Evolutionary conservation across 1,139 yeast genomes (phyloP).

Genomic region (Hansenula anomala): DNA sequence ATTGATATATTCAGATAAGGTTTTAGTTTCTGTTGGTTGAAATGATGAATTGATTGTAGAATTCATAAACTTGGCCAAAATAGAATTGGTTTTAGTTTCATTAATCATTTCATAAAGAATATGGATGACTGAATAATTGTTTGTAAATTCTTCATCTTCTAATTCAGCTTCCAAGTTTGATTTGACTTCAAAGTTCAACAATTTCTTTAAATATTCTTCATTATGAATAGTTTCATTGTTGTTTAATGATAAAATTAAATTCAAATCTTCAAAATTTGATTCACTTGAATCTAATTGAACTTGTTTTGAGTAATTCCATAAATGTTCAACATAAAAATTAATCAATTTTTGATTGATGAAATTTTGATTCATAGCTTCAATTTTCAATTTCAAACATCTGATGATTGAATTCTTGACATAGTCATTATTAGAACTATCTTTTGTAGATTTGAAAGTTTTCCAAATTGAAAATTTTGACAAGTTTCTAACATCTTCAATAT

Average conservation of each 20-base stretch:
- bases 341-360: conserved; percentile 13
- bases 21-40: conserved; percentile 11
- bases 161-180: conserved; percentile 12
- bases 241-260: conserved; percentile 20
- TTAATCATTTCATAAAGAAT: conserved; percentile 14
- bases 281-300: conserved; percentile 13
- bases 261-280: conserved; percentile 22
- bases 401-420: conserved; percentile 24
- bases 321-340: conserved; percentile 19
- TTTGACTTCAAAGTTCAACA: conserved; percentile 11
- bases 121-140: conserved; percentile 10
- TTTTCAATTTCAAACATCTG: conserved; percentile 23
- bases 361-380: conserved; percentile 16
- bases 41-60: conserved; percentile 14
- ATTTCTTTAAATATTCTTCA: conserved; percentile 15
- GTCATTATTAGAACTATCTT: conserved; percentile 19
- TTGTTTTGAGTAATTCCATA: conserved; percentile 23
- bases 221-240: conserved; percentile 22
- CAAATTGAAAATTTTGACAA: conserved; percentile 13
- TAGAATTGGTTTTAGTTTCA: conserved; percentile 15
- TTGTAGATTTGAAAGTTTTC: conserved; percentile 14
- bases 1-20: conserved; percentile 10
- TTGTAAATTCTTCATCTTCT: conserved; percentile 6
- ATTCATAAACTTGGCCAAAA: conserved; percentile 14
- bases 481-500: conserved; percentile 17